Conservation (phyloP, 257 asterid species). For the Paulownia fortunei region DNA sequence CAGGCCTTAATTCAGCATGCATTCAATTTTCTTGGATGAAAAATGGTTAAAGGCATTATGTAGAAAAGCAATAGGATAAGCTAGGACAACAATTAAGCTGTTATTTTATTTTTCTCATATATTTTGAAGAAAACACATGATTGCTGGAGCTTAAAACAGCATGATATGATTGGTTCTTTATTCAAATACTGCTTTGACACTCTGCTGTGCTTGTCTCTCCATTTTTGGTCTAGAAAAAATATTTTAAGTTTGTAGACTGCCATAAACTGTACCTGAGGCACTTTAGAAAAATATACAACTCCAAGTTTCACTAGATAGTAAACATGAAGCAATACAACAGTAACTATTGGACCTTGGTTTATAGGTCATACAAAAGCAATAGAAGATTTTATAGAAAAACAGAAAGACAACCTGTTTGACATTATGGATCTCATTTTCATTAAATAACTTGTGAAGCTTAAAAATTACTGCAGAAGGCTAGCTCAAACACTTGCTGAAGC, state of each 20-base stretch:
- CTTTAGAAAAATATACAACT: slow-evolving; percentile 20
- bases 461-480: slow-evolving; percentile 13
- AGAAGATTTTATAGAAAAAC: slow-evolving; percentile 24
- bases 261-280: background rate
- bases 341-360: background rate
- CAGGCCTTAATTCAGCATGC: slow-evolving; percentile 23
- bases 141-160: background rate
- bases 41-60: background rate
- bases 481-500: slow-evolving; percentile 3
- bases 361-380: slow-evolving; percentile 4
- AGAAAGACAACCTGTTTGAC: slow-evolving; percentile 3
- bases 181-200: background rate
- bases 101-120: background rate
- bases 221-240: background rate
- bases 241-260: slow-evolving; percentile 15
- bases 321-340: background rate
- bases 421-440: slow-evolving; percentile 9
- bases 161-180: background rate
- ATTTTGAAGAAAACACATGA: background rate
- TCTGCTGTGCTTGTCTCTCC: slow-evolving; percentile 2
- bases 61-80: background rate
- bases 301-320: slow-evolving; percentile 10
- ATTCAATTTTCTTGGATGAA: background rate
- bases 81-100: background rate
- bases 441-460: background rate